Base-by-base conservation (phyloP, 1,284 basidiomycete genomes). In the Dichomitus squalens region DNA sequence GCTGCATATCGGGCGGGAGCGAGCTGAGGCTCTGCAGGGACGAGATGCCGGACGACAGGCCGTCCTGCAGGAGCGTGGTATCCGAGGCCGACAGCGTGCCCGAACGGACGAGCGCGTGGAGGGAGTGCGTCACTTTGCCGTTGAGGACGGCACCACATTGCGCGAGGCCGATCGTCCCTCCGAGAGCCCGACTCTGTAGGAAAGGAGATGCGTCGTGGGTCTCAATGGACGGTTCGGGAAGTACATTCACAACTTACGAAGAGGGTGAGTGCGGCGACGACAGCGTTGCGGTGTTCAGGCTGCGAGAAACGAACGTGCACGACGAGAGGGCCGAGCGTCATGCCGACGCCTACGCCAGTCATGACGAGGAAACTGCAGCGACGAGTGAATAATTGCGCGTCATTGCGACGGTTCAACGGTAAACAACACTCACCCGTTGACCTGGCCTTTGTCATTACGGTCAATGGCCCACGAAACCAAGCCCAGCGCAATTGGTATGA, bases 141-240 rank as follows among this genome's bases (percentile, higher is more conserved):
- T 76, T 75, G 53, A 83, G 72, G 31, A 82, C 71, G 2, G 80
- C 77, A 31, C 75, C 75, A 50, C 80, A 82, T 60, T 81, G 80
- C 0, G 81, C 79, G 29, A 83, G 72, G 29, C 81, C 81, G 41
- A 82, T 65, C 1, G 80, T 82, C 16, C 81, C 81, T 29, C 82
- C 81, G 25, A 82, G 70, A 0, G 77, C 68, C 25, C 78, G 75
- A 69, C 75, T 78, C 80, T 82, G 60, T 14, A 43, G 25, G 29
- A 23, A 0, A 9, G 21, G 43, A 18, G 33, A 53, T 16, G 29
- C 4, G 27, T n/a, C n/a, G 31, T 54, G 8, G 25, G 18, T 31
- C 14, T 18, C 23, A 5, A 41, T 43, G 31, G 49, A 20, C 33
- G 23, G 44, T 36, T 23, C 2, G 14, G 8, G 27, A 21, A n/a